Conservation (phyloP, 805 yeast genomes). For the Nakazawaea sp. region DNA sequence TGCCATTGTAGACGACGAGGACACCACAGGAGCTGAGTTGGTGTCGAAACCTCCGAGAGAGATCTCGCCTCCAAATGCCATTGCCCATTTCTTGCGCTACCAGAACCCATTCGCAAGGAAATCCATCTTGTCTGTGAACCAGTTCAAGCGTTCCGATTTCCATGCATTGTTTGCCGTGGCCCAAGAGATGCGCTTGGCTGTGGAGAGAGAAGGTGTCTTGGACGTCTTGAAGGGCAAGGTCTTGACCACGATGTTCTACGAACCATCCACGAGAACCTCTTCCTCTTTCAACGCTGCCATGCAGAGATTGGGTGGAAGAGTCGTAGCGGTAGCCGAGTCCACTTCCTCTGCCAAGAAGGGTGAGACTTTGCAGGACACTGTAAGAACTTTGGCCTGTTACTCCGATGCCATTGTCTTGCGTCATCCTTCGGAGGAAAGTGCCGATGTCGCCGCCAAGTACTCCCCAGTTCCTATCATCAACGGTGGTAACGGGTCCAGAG, state of each 20-base stretch:
- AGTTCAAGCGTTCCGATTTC: slow-evolving; percentile 80
- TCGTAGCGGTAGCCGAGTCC: slow-evolving; percentile 76
- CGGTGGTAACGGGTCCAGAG: slow-evolving; percentile 97
- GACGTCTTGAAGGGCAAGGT: slow-evolving; percentile 88
- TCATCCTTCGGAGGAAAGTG: slow-evolving; percentile 91
- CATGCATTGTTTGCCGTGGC: slow-evolving; percentile 95
- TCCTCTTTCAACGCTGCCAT: slow-evolving; percentile 98
- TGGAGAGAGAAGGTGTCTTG: slow-evolving; percentile 91
- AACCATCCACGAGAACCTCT: slow-evolving; percentile 96
- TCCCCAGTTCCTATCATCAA: slow-evolving; percentile 96
- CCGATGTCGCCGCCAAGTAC: slow-evolving; percentile 90
- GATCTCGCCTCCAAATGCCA: slow-evolving; percentile 71
- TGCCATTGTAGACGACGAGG: slow-evolving; percentile 30
- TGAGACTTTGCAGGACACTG: slow-evolving; percentile 94
- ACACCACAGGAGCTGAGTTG: slow-evolving; percentile 56
- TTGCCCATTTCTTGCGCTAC: slow-evolving; percentile 67
- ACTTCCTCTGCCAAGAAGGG: slow-evolving; percentile 97
- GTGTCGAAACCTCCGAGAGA: slow-evolving; percentile 72
- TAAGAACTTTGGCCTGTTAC: slow-evolving; percentile 90
- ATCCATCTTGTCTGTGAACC: slow-evolving; percentile 82
- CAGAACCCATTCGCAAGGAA: slow-evolving; percentile 89
- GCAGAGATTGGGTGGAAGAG: slow-evolving; percentile 99
- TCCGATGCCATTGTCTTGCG: slow-evolving; percentile 96
- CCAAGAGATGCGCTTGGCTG: slow-evolving; percentile 95
- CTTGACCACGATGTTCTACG: slow-evolving; percentile 92